phyloP scores from a whole-genome alignment of 257 asterid species.

The Solanum dulcamara region DNA sequence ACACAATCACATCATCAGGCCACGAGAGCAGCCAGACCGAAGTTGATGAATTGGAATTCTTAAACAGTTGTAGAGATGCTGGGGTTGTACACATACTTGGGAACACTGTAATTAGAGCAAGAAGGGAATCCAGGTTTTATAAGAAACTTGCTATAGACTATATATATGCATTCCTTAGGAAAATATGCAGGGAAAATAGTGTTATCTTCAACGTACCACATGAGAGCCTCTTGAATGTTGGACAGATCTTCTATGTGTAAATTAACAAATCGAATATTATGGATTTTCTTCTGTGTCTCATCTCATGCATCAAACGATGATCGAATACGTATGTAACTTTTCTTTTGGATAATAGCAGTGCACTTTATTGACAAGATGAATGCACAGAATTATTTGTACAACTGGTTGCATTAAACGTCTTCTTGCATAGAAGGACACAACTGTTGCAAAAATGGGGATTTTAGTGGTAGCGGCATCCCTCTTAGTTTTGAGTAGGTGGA shows the following conservation, averaged over 20 bases:
- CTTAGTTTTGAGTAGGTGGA: neutral
- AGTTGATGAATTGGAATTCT: slow-evolving; percentile 12
- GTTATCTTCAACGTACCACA: slow-evolving; percentile 19
- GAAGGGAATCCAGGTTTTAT: slow-evolving; percentile 9
- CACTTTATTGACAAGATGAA: neutral
- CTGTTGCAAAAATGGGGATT: neutral
- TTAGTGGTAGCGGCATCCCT: neutral
- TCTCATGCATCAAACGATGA: neutral
- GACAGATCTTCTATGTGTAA: slow-evolving; percentile 15
- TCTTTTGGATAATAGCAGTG: neutral
- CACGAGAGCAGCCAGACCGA: slow-evolving; percentile 1
- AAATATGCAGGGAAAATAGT: slow-evolving; percentile 22
- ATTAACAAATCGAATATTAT: neutral
- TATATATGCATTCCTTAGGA: slow-evolving; percentile 18
- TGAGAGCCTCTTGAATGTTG: slow-evolving; percentile 21
- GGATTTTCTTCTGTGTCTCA: neutral
- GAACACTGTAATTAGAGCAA: slow-evolving; percentile 12
- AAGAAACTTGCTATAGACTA: slow-evolving; percentile 15
- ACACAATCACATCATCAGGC: slow-evolving; percentile 2
- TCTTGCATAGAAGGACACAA: neutral
- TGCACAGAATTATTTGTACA: neutral
- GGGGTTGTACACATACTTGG: slow-evolving; percentile 22
- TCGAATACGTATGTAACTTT: neutral
- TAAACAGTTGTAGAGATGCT: slow-evolving; percentile 9
- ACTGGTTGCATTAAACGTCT: neutral